phyloP scores from a whole-genome alignment of 2,329 filamentous ascomycete genomes.

The Pyricularia sp. region DNA sequence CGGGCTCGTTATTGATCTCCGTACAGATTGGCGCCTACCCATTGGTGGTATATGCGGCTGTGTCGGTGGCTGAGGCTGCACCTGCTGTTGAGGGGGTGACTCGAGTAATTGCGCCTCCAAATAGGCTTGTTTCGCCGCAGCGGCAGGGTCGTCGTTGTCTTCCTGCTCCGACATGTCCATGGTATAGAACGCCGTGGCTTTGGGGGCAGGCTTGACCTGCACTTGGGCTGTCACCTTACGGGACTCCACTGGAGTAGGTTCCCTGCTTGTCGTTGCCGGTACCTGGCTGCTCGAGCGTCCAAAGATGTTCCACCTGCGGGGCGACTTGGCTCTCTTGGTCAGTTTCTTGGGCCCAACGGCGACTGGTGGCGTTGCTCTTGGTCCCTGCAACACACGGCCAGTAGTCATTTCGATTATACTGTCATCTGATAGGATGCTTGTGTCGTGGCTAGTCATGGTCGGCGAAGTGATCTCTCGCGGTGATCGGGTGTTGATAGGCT shows the following conservation, averaged over 20 bases:
- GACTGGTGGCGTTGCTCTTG: neutral
- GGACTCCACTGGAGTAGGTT: slow-evolving; percentile 21
- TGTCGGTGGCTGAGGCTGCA: slow-evolving; percentile 68
- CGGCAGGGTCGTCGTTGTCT: slow-evolving; percentile 29
- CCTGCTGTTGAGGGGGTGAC: slow-evolving; percentile 15
- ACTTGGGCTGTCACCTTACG: slow-evolving; percentile 11
- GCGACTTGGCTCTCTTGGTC: slow-evolving; percentile 43
- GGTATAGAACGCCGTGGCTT: slow-evolving; percentile 49
- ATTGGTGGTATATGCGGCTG: slow-evolving; percentile 67
- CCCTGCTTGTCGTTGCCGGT: slow-evolving; percentile 11
- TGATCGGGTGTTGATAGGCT: slow-evolving; percentile 38
- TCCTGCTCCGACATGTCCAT: slow-evolving; percentile 50
- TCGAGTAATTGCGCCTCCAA: slow-evolving; percentile 31
- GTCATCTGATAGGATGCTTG: slow-evolving; percentile 48
- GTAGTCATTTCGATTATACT: slow-evolving; percentile 28
- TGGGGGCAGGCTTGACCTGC: slow-evolving; percentile 38
- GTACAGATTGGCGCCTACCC: slow-evolving; percentile 19
- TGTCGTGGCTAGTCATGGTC: slow-evolving; percentile 47
- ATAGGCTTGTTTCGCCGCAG: slow-evolving; percentile 30
- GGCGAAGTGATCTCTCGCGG: slow-evolving; percentile 28
- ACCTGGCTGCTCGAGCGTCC: slow-evolving; percentile 39
- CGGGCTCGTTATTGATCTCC: neutral
- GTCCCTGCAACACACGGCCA: neutral
- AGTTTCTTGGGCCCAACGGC: slow-evolving; percentile 37
- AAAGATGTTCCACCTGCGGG: slow-evolving; percentile 56